Base-by-base conservation (phyloP, 2,329 filamentous ascomycete species). In the Clonostachys rhizophaga region DNA sequence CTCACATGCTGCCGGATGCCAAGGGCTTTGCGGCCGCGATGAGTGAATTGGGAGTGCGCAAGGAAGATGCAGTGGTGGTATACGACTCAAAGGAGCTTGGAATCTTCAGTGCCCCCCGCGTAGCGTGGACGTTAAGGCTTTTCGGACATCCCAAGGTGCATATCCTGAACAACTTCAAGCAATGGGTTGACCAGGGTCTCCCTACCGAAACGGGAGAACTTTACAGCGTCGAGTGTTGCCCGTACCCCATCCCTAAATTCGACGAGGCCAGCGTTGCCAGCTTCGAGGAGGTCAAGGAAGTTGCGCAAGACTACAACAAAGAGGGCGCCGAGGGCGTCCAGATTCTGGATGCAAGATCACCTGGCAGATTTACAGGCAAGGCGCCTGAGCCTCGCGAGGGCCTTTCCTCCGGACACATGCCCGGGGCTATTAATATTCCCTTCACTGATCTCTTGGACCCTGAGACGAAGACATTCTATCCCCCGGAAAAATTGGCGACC, bases 31-130 rank as follows among this genome's bases (percentile, higher is more conserved):
- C 89, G 41, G 80, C 85, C 46, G 89, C 91, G 40, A 95, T 99
- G 91, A 86, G 87, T 56, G 81, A 87, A 54, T 71, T 99, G 43
- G 94, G 94, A 8, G 94, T 99, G 54, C 81, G 84, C 47, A 82
- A 83, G 52, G 89, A 96, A 55, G 94, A 99, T 55, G 87, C 84
- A 35, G 81, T 99, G 5, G 94, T 99, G 1, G 89, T 99, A 6
- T 99, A 99, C 62, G 94, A 99, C 64, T 86, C 84, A 30, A 86
- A 89, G 52, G 91, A 97, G 71, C 72, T 92, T 33, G 94, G 94
- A 10, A 91, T 99, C 50, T 95, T 99, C 70, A 94, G 88, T 57
- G 94, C 92, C 2, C 94, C 94, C 5, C 81, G 94, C 40, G 92
- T 96, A 1, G 92, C 85, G 48, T 99, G 94, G 94, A 99, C 92